Conservation (phyloP, 2,329 filamentous ascomycete genomes). For the Grosmannia huntii region DNA sequence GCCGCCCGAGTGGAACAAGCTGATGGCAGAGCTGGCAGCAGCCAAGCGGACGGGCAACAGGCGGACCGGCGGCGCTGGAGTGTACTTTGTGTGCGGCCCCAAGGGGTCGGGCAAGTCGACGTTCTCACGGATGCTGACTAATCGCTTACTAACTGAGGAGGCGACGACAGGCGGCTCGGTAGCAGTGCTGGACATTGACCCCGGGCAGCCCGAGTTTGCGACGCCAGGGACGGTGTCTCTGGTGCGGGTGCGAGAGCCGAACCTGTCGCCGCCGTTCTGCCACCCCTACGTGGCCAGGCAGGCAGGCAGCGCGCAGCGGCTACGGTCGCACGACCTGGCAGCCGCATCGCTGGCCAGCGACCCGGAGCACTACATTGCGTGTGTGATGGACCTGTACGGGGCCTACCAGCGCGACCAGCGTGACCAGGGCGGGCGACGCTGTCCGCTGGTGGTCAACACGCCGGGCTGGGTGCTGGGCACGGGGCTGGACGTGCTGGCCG, state of each 20-base stretch:
- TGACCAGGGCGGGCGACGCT: constrained; percentile 22
- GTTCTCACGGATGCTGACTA: constrained; percentile 53
- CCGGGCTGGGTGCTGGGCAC: constrained; percentile 63
- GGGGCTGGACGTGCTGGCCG: constrained; percentile 50
- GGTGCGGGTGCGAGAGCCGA: constrained; percentile 43
- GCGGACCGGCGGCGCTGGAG: constrained; percentile 9
- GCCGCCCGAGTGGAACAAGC: constrained; percentile 48
- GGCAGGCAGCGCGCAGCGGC: constrained; percentile 16
- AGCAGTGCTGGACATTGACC: constrained; percentile 61
- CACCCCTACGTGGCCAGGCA: constrained; percentile 29
- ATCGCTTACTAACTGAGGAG: constrained; percentile 47
- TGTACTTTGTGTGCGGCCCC: constrained; percentile 52
- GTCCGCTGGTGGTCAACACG: constrained; percentile 58
- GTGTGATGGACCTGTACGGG: constrained; percentile 48
- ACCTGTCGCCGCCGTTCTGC: constrained; percentile 55
- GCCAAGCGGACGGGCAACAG: constrained; percentile 17
- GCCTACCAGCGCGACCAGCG: constrained; percentile 37
- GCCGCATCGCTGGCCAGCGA: constrained; percentile 53
- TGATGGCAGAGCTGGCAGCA: constrained; percentile 33
- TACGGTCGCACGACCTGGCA: constrained; percentile 55
- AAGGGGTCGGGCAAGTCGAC: constrained; percentile 69
- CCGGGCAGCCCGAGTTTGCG: constrained; percentile 64
- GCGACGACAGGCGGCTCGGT: constrained; percentile 23
- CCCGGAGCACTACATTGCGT: constrained; percentile 52
- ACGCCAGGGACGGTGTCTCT: constrained; percentile 59